Conservation (phyloP, 164 flowering plant genomes). For the Warburgia ugandensis region DNA sequence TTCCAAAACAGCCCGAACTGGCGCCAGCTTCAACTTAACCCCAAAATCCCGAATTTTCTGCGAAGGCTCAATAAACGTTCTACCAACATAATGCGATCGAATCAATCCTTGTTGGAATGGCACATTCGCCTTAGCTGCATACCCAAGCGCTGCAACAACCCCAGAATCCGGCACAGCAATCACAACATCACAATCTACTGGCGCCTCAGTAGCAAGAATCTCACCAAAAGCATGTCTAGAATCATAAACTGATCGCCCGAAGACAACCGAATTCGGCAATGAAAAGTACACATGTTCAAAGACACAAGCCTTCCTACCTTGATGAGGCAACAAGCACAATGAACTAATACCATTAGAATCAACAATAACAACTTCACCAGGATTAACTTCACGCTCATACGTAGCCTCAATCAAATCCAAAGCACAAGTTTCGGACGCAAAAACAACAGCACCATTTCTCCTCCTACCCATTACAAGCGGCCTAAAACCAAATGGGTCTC, state of each 20-base stretch:
- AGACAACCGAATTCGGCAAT: conserved; percentile 68
- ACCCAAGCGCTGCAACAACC: conserved; percentile 86
- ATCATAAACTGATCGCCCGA: conserved; percentile 77
- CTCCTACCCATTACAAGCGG: conserved; percentile 92
- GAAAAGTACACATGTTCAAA: conserved; percentile 92
- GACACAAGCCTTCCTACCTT: conserved; percentile 59
- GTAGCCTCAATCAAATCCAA: conserved; percentile 83
- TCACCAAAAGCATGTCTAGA: conserved; percentile 54
- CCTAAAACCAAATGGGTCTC: conserved; percentile 82
- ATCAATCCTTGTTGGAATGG: conserved; percentile 78
- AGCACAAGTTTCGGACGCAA: conserved; percentile 91
- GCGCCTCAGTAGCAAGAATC: conserved; percentile 70
- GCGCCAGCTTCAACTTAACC: conserved; percentile 81
- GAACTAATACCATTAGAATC: conserved; percentile 57
- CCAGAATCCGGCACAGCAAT: conserved; percentile 94
- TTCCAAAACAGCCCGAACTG: conserved; percentile 62
- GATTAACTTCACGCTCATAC: conserved; percentile 78
- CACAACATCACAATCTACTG: conserved; percentile 92
- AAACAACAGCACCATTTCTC: conserved; percentile 80
- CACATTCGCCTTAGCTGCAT: conserved; percentile 72
- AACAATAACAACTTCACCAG: conserved; percentile 82
- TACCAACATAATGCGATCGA: conserved; percentile 78
- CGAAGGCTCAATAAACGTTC: conserved; percentile 89
- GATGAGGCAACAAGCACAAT: conserved; percentile 52
- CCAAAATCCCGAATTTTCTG: conserved; percentile 89